phyloP scores from a whole-genome alignment of 192 early-diverging fungal genomes.

The Backusella morwellensis region DNA sequence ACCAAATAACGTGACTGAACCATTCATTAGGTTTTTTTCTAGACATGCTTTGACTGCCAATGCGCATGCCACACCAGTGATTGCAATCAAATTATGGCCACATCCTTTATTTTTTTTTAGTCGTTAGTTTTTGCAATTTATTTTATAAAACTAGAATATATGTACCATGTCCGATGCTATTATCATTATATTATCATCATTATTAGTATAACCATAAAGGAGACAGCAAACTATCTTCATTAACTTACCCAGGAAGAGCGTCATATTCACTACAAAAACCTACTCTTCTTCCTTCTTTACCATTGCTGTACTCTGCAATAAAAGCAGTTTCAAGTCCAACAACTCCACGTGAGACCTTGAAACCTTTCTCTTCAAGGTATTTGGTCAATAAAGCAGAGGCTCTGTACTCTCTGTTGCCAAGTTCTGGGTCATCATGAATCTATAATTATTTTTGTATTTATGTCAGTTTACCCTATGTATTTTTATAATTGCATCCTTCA shows the following conservation, averaged over 20 bases:
- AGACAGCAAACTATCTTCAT: neutral
- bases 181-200: neutral
- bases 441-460: neutral
- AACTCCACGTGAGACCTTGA: slow-evolving; percentile 54
- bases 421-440: slow-evolving; percentile 63
- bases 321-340: slow-evolving; percentile 75
- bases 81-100: slow-evolving; percentile 72
- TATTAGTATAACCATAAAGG: neutral
- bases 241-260: slow-evolving; percentile 59
- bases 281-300: slow-evolving; percentile 42
- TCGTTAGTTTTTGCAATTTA: neutral
- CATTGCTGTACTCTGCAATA: slow-evolving; percentile 60
- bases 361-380: slow-evolving; percentile 65
- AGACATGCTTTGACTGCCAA: slow-evolving; percentile 44
- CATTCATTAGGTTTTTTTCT: slow-evolving; percentile 38
- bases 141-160: neutral
- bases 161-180: slow-evolving; percentile 46
- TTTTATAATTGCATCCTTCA: neutral
- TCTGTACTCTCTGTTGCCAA: slow-evolving; percentile 49
- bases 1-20: slow-evolving; percentile 61
- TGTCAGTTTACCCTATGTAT: neutral
- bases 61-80: slow-evolving; percentile 59
- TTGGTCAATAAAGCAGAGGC: slow-evolving; percentile 64
- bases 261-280: slow-evolving; percentile 62
- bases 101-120: slow-evolving; percentile 24